Percentiles rank a stretch among this genome's conserved stretches.
These are phyloP conservation scores for Teratosphaeria destructans DNA, from an alignment of 2,329 filamentous ascomycete genomes.

Conservation along the genomic window DNA sequence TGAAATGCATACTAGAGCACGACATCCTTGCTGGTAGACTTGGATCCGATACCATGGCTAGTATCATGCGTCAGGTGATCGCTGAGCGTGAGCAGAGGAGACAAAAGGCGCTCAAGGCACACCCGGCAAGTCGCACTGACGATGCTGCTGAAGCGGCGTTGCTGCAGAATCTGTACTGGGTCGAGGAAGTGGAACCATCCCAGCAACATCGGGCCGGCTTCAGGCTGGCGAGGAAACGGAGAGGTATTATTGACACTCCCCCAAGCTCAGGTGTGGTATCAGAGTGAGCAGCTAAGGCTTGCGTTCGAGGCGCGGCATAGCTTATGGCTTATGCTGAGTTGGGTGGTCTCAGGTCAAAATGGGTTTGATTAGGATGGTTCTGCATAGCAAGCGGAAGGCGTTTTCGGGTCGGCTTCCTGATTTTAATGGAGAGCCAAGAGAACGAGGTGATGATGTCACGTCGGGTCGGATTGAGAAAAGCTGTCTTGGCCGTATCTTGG, in stretches of 20 bases:
- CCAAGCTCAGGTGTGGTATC: constrained; percentile 15
- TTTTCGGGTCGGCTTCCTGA: constrained; percentile 3
- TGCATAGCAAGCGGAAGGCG: constrained; percentile 19
- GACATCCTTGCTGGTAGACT: constrained; percentile 40
- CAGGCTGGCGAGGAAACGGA: constrained; percentile 20
- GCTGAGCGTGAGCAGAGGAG: constrained; percentile 32
- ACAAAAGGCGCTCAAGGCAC: constrained; percentile 18
- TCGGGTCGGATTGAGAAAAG: neutral
- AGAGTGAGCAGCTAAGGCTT: constrained; percentile 4
- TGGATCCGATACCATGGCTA: constrained; percentile 29
- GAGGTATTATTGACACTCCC: constrained; percentile 23
- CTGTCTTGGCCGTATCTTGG: neutral
- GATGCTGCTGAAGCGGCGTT: constrained; percentile 5
- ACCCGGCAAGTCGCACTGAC: constrained; percentile 4
- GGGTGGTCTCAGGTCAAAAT: no score
- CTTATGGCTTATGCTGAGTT: no score
- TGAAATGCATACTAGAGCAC: constrained; percentile 57
- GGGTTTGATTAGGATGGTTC: neutral
- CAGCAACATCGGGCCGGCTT: constrained; percentile 28
- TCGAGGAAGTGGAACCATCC: constrained; percentile 29
- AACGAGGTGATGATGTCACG: neutral
- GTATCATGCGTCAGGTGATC: constrained; percentile 32
- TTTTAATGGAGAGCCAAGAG: neutral
- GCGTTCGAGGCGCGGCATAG: neutral
- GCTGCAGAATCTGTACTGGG: constrained; percentile 20